Base-by-base conservation (phyloP, 192 early-diverging fungal species). In the Backusella parvicylindrica region DNA sequence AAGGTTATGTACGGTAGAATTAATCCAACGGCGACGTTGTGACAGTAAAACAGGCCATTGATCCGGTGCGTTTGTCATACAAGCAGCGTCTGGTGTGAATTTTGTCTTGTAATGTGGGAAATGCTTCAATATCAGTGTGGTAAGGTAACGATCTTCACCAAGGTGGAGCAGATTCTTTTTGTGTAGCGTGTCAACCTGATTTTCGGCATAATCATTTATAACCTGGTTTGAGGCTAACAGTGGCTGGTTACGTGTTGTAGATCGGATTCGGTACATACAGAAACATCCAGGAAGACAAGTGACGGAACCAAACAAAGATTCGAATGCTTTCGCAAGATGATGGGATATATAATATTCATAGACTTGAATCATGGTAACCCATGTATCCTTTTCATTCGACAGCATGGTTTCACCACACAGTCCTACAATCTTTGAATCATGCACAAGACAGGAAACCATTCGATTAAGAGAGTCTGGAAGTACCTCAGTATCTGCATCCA, bases 11-110 rank as follows among this genome's bases (percentile, higher is more conserved):
- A 99, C 93, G 11, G 98, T 99, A 37, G 97, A 98, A 86, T 99
- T 99, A 78, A 99, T 99, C 98, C 98, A 99, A 73, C 98, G 92
- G 81, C 98, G 94, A 73, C 98, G 92, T 80, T 99, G 98, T 11
- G 98, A 99, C 35, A 99, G 80, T 64, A 99, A 80, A 15, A 99
- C 94, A 33, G 88, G 86, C 92, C 96, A 97, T 75, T 89, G 90
- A 76, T 99, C 98, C 5, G 98, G 98, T 9, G 94, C 98, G 70
- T 88, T 93, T 60, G 98, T 99, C 78, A 86, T 89, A 80, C 97
- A 98, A 74, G 92, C 88, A 11, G 98, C 98, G 64, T 97, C 94
- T 4, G 95, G 89, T 8, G 92, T 94, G 77, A 99, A 99, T 63
- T 92, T 93, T 77, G 92, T 93, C 84, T 95, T 95, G 87, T 95